Evolutionary conservation across 768 basidiomycete species (phyloP).

Genomic region (Mrakia blollopis): DNA sequence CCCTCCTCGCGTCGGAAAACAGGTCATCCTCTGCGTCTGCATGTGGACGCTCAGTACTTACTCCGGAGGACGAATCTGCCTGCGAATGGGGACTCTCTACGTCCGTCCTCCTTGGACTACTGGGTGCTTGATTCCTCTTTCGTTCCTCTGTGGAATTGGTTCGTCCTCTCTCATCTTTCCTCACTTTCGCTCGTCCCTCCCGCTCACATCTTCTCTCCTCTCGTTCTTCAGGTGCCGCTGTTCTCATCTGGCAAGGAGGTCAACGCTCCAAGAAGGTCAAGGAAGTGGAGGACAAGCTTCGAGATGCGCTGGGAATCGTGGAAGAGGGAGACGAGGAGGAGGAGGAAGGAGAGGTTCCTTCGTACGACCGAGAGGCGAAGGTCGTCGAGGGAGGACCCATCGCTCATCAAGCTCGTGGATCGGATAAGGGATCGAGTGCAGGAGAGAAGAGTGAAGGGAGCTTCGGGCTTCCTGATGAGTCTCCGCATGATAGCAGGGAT

Average conservation of each 20-base stretch:
- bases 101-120: neutral
- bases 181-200: neutral
- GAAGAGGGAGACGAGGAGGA: constrained; percentile 15
- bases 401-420: neutral
- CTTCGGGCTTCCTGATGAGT: neutral
- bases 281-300: constrained; percentile 60
- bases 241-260: constrained; percentile 70
- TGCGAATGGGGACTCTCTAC: constrained; percentile 36
- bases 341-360: neutral
- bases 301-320: constrained; percentile 47
- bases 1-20: constrained; percentile 49
- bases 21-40: constrained; percentile 63
- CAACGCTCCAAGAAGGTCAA: constrained; percentile 61
- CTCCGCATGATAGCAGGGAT: neutral
- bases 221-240: constrained; percentile 49
- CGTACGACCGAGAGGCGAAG: neutral
- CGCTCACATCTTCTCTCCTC: neutral
- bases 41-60: constrained; percentile 66
- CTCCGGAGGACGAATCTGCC: constrained; percentile 2
- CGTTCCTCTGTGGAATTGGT: constrained; percentile 70
- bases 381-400: neutral
- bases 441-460: neutral
- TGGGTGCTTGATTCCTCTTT: constrained; percentile 60
- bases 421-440: neutral
- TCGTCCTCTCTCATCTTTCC: neutral